Base-by-base conservation (phyloP, 768 basidiomycete species). In the Phanerodontia chrysosporium region DNA sequence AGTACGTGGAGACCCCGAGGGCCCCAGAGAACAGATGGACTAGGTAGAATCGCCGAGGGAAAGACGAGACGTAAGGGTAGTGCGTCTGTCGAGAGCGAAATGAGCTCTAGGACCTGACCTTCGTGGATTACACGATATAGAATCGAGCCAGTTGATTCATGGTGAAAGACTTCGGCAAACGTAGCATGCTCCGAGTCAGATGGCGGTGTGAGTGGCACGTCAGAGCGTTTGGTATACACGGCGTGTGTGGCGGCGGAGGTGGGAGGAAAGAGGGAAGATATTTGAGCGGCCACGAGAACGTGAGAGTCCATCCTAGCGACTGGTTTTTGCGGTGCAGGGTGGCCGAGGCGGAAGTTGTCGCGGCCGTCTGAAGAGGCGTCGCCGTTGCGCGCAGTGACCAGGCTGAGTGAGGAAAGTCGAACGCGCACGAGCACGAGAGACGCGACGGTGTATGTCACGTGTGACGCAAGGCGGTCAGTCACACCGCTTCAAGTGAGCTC, bases 41-140 rank as follows among this genome's bases (percentile, higher is more conserved):
- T 74, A 13, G 86, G 78, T 27, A 90, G 70, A 51, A 94, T 71
- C 36, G 80, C 67, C 10, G 88, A 83, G 36, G 91, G 90, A 65
- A 92, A 91, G 63, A 89, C 78, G 69, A 95, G 83, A 58, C 90
- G 85, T 62, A 93, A 80, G 18, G 91, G 85, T 30, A 80, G 76
- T 2, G 85, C 75, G 62, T 83, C 75, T 1, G 80, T 78, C 5
- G 89, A 83, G 46, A 92, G 75, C n/a, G 91, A 90, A 36, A 85
- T 68, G 48, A 95, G 81, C 67, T 95, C 90, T 45, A 92, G 72
- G 51, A 92, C 85, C 62, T 84, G 73, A 25, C 86, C 87, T 46
- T 81, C 83, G 61, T 93, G 87, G 55, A 93, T 76, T 48, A 92
- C 80, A 60, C 93, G 87, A 49, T 87, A 72, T 53, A 93, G 80